Percentiles rank a stretch among this genome's conserved stretches.
Conservation (phyloP, 139 green algal species). For the Micromonas pusilla region DNA sequence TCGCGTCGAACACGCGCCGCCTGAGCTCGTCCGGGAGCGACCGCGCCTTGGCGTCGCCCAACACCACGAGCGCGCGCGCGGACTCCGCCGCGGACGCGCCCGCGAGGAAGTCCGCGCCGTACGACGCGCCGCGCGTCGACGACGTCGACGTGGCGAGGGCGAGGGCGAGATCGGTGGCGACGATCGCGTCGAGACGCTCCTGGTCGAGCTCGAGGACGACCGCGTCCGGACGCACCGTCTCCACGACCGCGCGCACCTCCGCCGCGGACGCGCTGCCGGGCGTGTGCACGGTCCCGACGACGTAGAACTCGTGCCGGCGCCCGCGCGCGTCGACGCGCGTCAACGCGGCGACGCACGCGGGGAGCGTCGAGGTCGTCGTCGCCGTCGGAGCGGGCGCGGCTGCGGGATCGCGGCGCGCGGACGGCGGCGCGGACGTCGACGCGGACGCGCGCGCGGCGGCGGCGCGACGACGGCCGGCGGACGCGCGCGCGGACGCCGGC, state of each 20-base stretch:
- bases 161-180: neutral
- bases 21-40: slow-evolving; percentile 8
- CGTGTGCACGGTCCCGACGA: slow-evolving; percentile 20
- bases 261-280: neutral
- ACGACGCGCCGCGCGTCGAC: neutral
- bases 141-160: neutral
- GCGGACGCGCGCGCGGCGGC: no score
- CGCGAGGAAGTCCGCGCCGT: neutral
- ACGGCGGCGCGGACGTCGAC: neutral
- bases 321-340: neutral
- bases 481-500: no score
- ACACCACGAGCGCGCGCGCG: neutral
- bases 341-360: neutral
- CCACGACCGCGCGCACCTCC: neutral
- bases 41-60: slow-evolving; percentile 16
- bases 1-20: neutral
- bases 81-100: neutral
- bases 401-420: neutral
- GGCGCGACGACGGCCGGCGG: no score
- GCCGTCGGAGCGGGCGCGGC: neutral
- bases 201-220: slow-evolving; percentile 26
- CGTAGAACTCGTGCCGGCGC: neutral
- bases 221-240: neutral
- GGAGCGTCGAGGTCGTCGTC: neutral
- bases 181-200: slow-evolving; percentile 1